Base-by-base conservation (phyloP, 805 yeast species). In the Alloascoidea hylecoeti region DNA sequence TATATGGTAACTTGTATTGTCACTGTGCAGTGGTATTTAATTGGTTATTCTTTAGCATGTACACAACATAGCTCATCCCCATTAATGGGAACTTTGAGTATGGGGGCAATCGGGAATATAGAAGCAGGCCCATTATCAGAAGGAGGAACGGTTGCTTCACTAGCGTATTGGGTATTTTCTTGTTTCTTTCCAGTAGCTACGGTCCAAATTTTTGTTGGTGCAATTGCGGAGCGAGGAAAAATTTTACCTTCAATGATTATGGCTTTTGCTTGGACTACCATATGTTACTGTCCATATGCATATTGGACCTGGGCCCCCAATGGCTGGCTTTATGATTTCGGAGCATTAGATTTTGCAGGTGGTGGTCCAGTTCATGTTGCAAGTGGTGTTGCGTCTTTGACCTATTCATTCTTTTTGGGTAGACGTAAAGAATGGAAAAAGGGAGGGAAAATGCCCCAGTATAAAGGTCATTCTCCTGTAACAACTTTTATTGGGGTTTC, bases 331-430 rank as follows among this genome's bases (percentile, higher is more conserved):
- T 57, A 49, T 38, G 56, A 51, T 17, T 50, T 66, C 35, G 71
- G 70, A 3, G 63, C 61, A 3, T 54, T 65, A 39, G 71, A 66
- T 45, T 66, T 65, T 48, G 69, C 70, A 4, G 71, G 70, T 33
- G 71, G 71, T 28, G 69, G 69, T 18, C 70, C 70, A 1, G 71
- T 66, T 19, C 71, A 66, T 48, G 57, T 65, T 39, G 59, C 68
- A 4, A 55, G 65, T 4, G 70, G 70, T 33, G 53, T 57, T 18
- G 61, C 68, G 2, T 59, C 69, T 3, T 46, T 64, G 18, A 55
- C 64, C n/a, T 65, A 60, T 44, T 61, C 68, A 4, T 51, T 55
- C 43, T 64, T 51, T 40, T 42, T 65, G 36, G 71, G 71, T n/a
- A 62, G 62, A 38, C 50, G 71, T 41, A 51, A 50, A n/a, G 55